Percentiles rank a stretch among this genome's conserved stretches.
Evolutionary conservation across 2,329 filamentous ascomycete genomes (phyloP).

Genomic region (Trichoderma lentiforme): DNA sequence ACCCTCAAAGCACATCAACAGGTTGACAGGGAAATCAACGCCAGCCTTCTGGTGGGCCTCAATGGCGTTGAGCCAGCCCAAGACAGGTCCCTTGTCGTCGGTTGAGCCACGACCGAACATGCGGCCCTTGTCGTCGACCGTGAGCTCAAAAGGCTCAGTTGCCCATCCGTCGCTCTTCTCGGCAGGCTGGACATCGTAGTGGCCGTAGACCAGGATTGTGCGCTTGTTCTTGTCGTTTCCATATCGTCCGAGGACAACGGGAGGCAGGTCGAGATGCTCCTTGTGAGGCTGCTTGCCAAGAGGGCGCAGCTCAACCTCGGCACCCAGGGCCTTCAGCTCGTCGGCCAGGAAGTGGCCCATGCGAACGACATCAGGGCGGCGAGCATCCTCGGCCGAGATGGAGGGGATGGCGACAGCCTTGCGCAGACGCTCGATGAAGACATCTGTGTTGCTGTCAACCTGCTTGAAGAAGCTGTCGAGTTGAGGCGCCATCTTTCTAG

Average conservation of each 20-base stretch:
- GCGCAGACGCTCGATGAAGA: conserved; percentile 85
- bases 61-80: conserved; percentile 97
- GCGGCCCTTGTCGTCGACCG: conserved; percentile 81
- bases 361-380: conserved; percentile 86
- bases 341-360: conserved; percentile 90
- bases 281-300: conserved; percentile 91
- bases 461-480: conserved; percentile 91
- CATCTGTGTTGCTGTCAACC: conserved; percentile 73
- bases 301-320: conserved; percentile 78
- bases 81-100: conserved; percentile 95
- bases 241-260: conserved; percentile 88
- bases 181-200: conserved; percentile 98
- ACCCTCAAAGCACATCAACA: conserved; percentile 98
- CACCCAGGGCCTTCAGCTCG: conserved; percentile 80
- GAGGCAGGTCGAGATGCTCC: conserved; percentile 86
- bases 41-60: conserved; percentile 95
- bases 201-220: conserved; percentile 94
- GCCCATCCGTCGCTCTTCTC: conserved; percentile 92
- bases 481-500: conserved; percentile 80
- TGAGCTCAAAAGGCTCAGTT: conserved; percentile 88
- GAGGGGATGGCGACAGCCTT: conserved; percentile 96
- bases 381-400: conserved; percentile 84
- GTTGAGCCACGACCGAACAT: conserved; percentile 97
- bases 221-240: conserved; percentile 89
- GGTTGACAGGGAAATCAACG: conserved; percentile 92